These are phyloP conservation scores for Solanum clarkiae DNA, from an alignment of 257 asterid genomes.

Conservation along the genomic window DNA sequence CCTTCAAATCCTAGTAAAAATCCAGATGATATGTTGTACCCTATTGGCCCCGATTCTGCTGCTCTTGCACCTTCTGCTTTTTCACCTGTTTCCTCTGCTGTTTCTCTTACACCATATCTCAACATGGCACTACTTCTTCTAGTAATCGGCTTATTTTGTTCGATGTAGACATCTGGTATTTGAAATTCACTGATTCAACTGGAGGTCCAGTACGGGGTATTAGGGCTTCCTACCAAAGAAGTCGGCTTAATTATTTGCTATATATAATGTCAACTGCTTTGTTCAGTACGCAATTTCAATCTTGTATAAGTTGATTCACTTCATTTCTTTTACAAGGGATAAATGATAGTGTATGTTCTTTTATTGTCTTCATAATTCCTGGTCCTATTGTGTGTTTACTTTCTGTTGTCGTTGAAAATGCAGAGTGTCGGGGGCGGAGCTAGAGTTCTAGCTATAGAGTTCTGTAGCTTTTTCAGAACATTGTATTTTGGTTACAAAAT, in stretches of 20 bases:
- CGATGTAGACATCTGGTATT: neutral
- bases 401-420: neutral
- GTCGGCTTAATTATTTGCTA: neutral
- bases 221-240: neutral
- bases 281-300: neutral
- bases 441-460: neutral
- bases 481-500: neutral
- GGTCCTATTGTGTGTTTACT: neutral
- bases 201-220: neutral
- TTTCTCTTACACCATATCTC: neutral
- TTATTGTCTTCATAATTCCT: neutral
- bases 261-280: neutral
- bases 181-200: neutral
- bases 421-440: neutral
- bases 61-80: slow-evolving; percentile 1
- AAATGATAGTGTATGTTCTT: neutral
- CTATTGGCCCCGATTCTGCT: neutral
- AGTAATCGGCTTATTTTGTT: neutral
- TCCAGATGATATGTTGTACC: neutral
- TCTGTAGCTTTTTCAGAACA: neutral
- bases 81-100: neutral
- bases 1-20: slow-evolving; percentile 1
- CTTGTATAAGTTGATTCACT: neutral
- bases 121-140: neutral
- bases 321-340: neutral